These are phyloP conservation scores for Cetraspora pellucida DNA, from an alignment of 192 early-diverging fungal genomes.

Conservation along the genomic window DNA sequence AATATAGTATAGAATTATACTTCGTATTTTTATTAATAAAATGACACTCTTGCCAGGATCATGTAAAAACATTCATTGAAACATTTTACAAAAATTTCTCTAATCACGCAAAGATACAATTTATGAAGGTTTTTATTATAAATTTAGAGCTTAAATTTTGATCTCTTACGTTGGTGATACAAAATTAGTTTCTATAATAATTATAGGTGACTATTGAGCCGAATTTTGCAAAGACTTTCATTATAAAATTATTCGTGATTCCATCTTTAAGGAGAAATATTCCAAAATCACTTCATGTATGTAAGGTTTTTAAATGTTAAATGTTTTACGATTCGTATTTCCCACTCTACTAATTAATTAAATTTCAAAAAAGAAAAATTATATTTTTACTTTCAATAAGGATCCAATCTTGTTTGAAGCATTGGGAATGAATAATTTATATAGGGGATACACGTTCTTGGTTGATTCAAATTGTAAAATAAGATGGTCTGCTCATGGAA, in stretches of 20 bases:
- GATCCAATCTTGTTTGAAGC: conserved; percentile 37
- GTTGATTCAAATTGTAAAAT: conserved; percentile 59
- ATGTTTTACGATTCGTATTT: not conserved
- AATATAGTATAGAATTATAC: not conserved
- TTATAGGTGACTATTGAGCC: conserved; percentile 2
- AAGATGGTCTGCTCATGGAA: conserved; percentile 60
- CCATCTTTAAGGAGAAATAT: conserved; percentile 10
- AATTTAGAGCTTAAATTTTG: not conserved
- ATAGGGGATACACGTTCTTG: conserved; percentile 58
- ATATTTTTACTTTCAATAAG: not conserved
- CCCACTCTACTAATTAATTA: not conserved
- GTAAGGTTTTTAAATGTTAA: not conserved
- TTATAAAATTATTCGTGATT: conserved; percentile 27
- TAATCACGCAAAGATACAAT: not conserved
- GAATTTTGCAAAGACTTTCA: conserved; percentile 18
- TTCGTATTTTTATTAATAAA: not conserved
- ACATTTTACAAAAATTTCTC: conserved; percentile 4
- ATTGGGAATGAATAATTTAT: conserved; percentile 57
- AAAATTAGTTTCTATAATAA: not conserved
- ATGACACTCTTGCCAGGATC: not conserved
- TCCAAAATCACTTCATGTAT: conserved; percentile 23
- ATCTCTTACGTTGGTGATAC: not conserved
- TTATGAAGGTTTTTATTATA: not conserved
- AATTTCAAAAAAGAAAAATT: not conserved
- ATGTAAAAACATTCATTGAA: not conserved